Percentiles rank a stretch among this genome's conserved stretches.
Conservation (phyloP, 768 basidiomycete genomes). For the Saitozyma sp. region DNA sequence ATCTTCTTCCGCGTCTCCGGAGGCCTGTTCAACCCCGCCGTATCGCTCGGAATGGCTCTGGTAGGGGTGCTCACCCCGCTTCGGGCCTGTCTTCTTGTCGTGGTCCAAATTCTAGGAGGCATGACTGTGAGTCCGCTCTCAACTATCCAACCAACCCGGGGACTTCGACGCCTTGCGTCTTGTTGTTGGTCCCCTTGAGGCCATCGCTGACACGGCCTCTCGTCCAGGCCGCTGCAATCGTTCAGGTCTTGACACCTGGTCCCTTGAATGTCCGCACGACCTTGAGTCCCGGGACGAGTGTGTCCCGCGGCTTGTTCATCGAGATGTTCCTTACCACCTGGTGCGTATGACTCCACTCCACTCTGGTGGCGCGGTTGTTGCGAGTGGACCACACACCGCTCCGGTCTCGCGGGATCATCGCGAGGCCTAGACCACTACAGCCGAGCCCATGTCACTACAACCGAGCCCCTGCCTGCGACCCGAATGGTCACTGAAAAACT, state of each 20-base stretch:
- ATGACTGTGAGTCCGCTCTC: conserved; percentile 40
- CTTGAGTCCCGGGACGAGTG: conserved; percentile 41
- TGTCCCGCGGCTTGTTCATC: conserved; percentile 52
- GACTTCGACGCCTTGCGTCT: not conserved
- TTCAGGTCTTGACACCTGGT: conserved; percentile 50
- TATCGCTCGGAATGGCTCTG: conserved; percentile 52
- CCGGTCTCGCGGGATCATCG: too few species aligned
- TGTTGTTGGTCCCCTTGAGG: too few species aligned
- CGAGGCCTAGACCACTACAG: too few species aligned
- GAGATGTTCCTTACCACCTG: conserved; percentile 53
- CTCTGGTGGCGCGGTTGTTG: too few species aligned
- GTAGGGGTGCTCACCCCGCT: conserved; percentile 52
- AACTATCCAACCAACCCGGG: too few species aligned
- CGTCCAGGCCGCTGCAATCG: conserved; percentile 38
- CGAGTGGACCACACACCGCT: too few species aligned
- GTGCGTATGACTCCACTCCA: too few species aligned
- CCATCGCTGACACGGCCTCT: too few species aligned
- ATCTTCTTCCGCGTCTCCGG: conserved; percentile 53
- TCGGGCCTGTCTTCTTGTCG: conserved; percentile 48
- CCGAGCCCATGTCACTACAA: too few species aligned
- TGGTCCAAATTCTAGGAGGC: conserved; percentile 51
- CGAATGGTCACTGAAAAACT: too few species aligned
- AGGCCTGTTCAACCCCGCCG: conserved; percentile 55
- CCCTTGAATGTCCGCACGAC: conserved; percentile 43
- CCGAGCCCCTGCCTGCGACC: too few species aligned